Evolutionary conservation across 306 rosid genomes (phyloP), one percentile per base, ranked within the genome.

Genomic region (Trifolium subterraneum): DNA sequence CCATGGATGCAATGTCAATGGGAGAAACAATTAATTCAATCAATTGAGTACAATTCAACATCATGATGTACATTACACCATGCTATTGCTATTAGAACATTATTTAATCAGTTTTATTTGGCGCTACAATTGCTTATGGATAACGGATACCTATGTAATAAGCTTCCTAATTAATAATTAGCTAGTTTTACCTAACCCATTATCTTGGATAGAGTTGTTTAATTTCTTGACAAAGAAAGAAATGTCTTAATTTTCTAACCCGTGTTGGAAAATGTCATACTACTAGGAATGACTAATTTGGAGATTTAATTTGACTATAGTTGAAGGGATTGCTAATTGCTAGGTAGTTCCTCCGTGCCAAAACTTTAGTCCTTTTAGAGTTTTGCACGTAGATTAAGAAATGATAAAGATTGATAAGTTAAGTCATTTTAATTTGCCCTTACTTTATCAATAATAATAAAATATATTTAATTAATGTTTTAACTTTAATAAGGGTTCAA

Each of bases 1-100:
- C 27, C 84, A 80, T 38, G 68, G 74, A 15, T 82, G 64, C 54
- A 72, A 27, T 61, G 71, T 10, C 27, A 72, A 19, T 36, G 77
- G 62, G 63, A 62, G 72, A 50, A 42, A 25, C 58, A 39, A 39
- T 65, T 20, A 65, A 45, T 10, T 50, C 13, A 11, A 55, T 64
- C 50, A 59, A 44, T 64, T 39, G 48, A 70, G 59, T 51, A 51
- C 39, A 36, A 14, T 55, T 23, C 33, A 55, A 55, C n/a, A 22
- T 55, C 14, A 55, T 44, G 7, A 44, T 44, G 54, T 48, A 48
- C 74, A 35, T 64, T 52, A 68, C 39, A 13, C 62, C 4, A 62
- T 62, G 25, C 15, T 4, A 64, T 35, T 55, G 13, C 59, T 3
- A 66, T 45, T 47, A 41, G 25, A 79, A 50, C 66, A 79, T 42